These are phyloP conservation scores for Colletotrichum tanaceti DNA, from an alignment of 2,329 filamentous ascomycete species.

Conservation along the genomic window DNA sequence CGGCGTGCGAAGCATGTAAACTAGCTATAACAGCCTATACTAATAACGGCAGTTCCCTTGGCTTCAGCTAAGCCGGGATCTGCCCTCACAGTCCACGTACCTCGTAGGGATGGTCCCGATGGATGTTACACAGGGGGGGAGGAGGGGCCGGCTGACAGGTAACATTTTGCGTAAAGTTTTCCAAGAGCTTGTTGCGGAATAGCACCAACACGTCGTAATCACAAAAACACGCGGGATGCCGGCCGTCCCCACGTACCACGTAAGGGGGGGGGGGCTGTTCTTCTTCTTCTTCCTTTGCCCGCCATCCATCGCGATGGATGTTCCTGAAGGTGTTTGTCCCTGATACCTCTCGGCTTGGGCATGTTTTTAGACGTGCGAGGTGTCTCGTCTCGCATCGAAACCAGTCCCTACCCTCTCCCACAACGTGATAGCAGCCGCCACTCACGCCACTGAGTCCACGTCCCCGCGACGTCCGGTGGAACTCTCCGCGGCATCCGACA, in stretches of 20 bases:
- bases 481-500: constrained; percentile 9
- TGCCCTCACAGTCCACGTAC: not conserved
- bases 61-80: constrained; percentile 5
- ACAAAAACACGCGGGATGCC: too few relatives aligned
- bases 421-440: not conserved
- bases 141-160: not conserved
- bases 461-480: not conserved
- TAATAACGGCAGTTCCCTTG: constrained; percentile 13
- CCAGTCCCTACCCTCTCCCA: not conserved
- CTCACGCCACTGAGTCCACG: not conserved
- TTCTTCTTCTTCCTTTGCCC: not conserved
- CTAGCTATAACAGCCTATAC: too few relatives aligned
- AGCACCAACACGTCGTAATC: not conserved
- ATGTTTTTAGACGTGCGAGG: not conserved
- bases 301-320: not conserved
- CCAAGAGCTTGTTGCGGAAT: not conserved
- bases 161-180: constrained; percentile 7
- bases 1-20: constrained; percentile 2
- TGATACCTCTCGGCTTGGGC: not conserved
- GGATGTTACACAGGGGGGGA: too few relatives aligned
- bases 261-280: not conserved
- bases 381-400: not conserved
- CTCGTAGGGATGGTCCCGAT: too few relatives aligned
- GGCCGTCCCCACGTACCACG: not conserved
- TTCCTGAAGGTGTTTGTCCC: not conserved